A percentile compares a stretch with the other conserved stretches of the same genome.
Conservation (phyloP, 306 rosid genomes). For the Ochetophila trinervis region DNA sequence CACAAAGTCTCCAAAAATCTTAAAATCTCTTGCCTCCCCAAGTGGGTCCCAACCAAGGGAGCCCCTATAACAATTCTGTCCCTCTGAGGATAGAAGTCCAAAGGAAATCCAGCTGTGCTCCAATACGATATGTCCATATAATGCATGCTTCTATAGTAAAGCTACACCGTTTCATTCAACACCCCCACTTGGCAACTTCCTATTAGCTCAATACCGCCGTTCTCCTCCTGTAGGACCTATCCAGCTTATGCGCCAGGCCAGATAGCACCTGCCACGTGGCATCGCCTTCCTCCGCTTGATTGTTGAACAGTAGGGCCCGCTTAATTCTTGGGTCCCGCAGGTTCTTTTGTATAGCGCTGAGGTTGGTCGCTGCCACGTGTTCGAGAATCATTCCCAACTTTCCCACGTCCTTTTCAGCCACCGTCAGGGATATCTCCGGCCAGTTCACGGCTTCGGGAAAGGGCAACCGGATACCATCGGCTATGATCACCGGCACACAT, state of each 20-base stretch:
- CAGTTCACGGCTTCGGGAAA: constrained; percentile 57
- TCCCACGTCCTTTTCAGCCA: constrained; percentile 75
- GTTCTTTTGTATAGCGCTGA: constrained; percentile 55
- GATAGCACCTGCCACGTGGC: constrained; percentile 86
- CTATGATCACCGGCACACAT: constrained; percentile 86
- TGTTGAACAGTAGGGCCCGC: constrained; percentile 60
- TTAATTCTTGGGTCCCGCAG: constrained; percentile 55
- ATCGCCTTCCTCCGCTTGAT: constrained; percentile 56
- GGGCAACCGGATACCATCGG: constrained; percentile 77
- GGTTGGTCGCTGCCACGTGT: constrained; percentile 76
- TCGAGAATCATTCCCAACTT: constrained; percentile 56
- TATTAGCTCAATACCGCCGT: constrained; percentile 51
- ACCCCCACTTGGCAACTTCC: constrained; percentile 25
- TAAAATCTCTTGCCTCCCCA: neutral
- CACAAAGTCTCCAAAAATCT: neutral
- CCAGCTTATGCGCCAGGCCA: constrained; percentile 43
- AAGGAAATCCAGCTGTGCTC: constrained; percentile 48
- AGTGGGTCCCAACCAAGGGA: constrained; percentile 21
- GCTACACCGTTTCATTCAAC: neutral
- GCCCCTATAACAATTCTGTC: neutral
- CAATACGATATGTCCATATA: constrained; percentile 5
- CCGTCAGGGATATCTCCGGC: constrained; percentile 74
- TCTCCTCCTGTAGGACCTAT: constrained; percentile 43
- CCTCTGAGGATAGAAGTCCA: constrained; percentile 5
- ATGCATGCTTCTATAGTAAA: no score